These are phyloP conservation scores for Ceratocystis harringtonii DNA, from an alignment of 2,329 filamentous ascomycete species.

Conservation along the genomic window DNA sequence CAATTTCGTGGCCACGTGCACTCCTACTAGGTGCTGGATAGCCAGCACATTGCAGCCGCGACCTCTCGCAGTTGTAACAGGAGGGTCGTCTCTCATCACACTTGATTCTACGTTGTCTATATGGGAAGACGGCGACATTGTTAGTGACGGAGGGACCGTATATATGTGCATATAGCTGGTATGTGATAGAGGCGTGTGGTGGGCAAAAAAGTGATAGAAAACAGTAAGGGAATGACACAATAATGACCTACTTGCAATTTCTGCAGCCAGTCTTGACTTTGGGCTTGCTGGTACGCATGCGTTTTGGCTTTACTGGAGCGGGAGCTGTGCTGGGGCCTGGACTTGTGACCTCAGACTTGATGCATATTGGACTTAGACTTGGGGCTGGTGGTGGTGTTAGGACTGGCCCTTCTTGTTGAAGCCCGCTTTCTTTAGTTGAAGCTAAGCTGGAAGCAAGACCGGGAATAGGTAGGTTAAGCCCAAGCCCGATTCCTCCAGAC, in stretches of 20 bases:
- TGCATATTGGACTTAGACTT: not conserved
- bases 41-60: conserved; percentile 43
- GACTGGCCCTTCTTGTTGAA: not conserved
- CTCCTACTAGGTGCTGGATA: conserved; percentile 44
- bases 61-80: conserved; percentile 44
- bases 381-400: not conserved
- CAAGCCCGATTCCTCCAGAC: not conserved
- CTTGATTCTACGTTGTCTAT: conserved; percentile 46
- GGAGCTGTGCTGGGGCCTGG: not conserved
- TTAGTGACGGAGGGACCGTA: not conserved
- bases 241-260: conserved; percentile 48
- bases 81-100: conserved; percentile 49
- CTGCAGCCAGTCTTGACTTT: conserved; percentile 53
- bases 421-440: not conserved
- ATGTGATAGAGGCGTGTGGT: not conserved
- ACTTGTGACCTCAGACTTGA: not conserved
- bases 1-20: conserved; percentile 31
- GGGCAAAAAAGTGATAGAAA: not conserved
- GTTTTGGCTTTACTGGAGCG: conserved; percentile 23
- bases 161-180: not conserved
- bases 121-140: not conserved
- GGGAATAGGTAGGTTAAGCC: not conserved
- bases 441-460: not conserved
- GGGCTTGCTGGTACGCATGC: conserved; percentile 38
- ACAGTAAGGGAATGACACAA: not conserved